Conservation (phyloP, 2,329 filamentous ascomycete genomes). For the Tolypocladium sp. region DNA sequence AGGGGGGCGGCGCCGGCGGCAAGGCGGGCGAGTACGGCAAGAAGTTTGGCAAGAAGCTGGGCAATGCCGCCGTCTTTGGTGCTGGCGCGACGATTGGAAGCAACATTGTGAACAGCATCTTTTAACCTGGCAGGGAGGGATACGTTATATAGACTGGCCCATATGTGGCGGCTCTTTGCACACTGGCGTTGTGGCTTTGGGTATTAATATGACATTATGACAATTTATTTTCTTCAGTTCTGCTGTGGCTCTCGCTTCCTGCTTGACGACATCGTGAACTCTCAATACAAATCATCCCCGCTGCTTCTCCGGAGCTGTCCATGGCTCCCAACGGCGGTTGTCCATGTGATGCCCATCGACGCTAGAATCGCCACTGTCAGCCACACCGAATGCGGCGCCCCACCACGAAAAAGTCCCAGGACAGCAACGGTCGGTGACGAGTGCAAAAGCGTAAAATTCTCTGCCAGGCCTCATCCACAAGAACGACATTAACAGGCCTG, state of each 20-base stretch:
- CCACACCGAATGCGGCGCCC: background rate
- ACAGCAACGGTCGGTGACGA: background rate
- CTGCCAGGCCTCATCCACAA: background rate
- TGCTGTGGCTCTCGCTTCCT: background rate
- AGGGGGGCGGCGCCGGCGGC: constrained; percentile 19
- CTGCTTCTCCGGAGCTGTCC: background rate
- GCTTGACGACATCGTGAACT: background rate
- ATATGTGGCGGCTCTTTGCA: background rate
- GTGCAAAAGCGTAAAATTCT: background rate
- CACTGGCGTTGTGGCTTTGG: background rate
- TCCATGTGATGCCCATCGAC: background rate
- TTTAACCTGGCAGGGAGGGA: constrained; percentile 37
- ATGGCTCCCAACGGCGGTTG: background rate
- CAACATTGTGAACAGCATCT: constrained; percentile 85
- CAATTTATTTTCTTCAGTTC: background rate
- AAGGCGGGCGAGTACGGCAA: constrained; percentile 73
- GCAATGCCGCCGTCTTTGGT: constrained; percentile 77
- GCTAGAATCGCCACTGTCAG: background rate
- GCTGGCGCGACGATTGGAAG: constrained; percentile 85
- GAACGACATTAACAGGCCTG: background rate
- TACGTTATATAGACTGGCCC: background rate
- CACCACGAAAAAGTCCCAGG: background rate
- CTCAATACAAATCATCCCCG: too few species aligned
- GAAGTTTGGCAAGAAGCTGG: constrained; percentile 91
- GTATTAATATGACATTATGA: background rate